Conservation (phyloP, 148 eudicot species). For the Suaeda aralocaspica region DNA sequence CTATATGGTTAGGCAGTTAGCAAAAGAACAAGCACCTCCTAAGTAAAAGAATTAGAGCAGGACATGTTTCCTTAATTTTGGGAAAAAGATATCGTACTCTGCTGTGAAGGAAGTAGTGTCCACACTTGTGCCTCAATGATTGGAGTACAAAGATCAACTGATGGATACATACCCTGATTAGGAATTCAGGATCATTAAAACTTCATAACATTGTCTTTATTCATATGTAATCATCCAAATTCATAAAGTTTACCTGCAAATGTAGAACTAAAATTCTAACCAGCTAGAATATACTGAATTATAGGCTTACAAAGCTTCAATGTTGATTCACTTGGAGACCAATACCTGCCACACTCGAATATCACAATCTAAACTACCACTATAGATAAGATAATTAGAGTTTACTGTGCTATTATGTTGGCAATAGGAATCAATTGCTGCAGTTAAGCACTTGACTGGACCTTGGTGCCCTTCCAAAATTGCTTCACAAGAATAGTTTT, state of each 20-base stretch:
- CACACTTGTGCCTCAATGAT: background rate
- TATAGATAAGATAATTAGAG: conserved; percentile 55
- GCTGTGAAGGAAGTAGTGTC: background rate
- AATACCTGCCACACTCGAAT: conserved; percentile 78
- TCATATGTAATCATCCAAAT: background rate
- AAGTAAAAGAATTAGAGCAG: background rate
- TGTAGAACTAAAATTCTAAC: conserved; percentile 11
- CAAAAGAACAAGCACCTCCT: background rate
- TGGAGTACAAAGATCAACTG: background rate
- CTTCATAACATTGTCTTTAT: background rate
- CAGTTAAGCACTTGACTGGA: conserved; percentile 74
- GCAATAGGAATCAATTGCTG: conserved; percentile 28
- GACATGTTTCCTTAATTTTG: background rate
- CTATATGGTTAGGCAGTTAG: background rate
- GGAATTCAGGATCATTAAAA: background rate
- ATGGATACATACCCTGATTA: background rate
- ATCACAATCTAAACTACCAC: conserved; percentile 77
- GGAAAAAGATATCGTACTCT: background rate
- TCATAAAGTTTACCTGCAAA: background rate
- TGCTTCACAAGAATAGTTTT: conserved; percentile 52
- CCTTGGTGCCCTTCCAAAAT: conserved; percentile 77
- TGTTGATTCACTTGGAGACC: conserved; percentile 33
- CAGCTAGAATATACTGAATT: conserved; percentile 5
- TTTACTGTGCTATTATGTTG: conserved; percentile 29
- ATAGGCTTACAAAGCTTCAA: conserved; percentile 4